These are phyloP conservation scores for Penicillium samsonianum DNA, from an alignment of 495 filamentous ascomycete genomes.

Conservation along the genomic window DNA sequence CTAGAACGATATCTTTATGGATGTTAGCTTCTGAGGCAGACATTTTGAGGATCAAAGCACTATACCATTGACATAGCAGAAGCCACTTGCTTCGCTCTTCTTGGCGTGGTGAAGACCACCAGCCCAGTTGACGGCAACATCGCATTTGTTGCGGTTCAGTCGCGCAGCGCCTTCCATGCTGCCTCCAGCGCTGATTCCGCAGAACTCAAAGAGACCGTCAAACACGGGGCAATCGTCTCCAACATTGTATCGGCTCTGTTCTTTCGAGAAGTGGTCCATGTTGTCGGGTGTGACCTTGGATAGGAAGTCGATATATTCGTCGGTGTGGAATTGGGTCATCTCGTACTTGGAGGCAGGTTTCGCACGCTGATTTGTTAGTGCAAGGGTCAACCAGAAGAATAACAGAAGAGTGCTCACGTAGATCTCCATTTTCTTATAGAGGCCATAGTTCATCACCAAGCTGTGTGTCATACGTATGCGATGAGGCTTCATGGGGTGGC, in stretches of 20 bases:
- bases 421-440: conserved; percentile 99
- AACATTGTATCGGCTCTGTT: conserved; percentile 96
- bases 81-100: conserved; percentile 93
- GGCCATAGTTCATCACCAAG: conserved; percentile 97
- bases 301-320: conserved; percentile 98
- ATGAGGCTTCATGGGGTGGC: conserved; percentile 99
- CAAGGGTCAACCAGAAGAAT: background rate
- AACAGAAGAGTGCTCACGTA: conserved; percentile 67
- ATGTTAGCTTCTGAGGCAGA: conserved; percentile 5
- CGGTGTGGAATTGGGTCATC: conserved; percentile 99
- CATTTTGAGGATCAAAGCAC: background rate
- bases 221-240: conserved; percentile 98
- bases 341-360: conserved; percentile 95
- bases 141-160: conserved; percentile 89
- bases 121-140: conserved; percentile 97
- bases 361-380: conserved; percentile 68
- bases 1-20: conserved; percentile 84
- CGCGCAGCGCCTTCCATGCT: conserved; percentile 96
- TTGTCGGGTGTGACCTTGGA: conserved; percentile 97
- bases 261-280: conserved; percentile 90
- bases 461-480: conserved; percentile 95
- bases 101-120: conserved; percentile 97
- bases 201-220: conserved; percentile 97
- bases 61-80: conserved; percentile 96
- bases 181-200: conserved; percentile 93